phyloP scores from a whole-genome alignment of 73 alveolate species.

The Tetrahymena malaccensis region DNA sequence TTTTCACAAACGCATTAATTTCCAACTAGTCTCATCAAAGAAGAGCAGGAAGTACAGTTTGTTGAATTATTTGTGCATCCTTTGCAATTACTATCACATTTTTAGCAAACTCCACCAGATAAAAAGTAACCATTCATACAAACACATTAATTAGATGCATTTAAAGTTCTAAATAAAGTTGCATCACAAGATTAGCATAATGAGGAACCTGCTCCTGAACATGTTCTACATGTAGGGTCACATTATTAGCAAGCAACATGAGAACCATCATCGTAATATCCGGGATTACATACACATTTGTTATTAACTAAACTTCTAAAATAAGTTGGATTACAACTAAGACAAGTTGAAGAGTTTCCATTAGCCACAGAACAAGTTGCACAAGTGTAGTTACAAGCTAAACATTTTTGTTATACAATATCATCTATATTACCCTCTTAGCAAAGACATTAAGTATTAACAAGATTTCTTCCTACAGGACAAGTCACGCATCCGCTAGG shows the following conservation, averaged over 20 bases:
- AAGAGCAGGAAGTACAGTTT: neutral
- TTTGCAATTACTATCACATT: neutral
- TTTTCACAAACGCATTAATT: neutral
- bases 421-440: neutral
- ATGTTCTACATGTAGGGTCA: neutral
- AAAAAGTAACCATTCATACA: neutral
- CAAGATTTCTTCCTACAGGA: neutral
- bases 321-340: neutral
- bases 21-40: neutral
- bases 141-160: neutral
- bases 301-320: neutral
- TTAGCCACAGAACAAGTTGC: neutral
- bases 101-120: neutral
- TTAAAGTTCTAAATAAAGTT: neutral
- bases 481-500: neutral
- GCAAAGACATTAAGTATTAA: neutral
- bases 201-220: neutral
- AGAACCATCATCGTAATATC: neutral
- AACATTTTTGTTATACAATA: neutral
- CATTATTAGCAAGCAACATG: neutral
- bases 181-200: neutral
- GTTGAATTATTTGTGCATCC: neutral
- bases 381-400: neutral
- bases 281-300: neutral
- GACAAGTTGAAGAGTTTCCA: neutral